Conservation (phyloP, 2,329 filamentous ascomycete genomes). For the Helotiales sp. region DNA sequence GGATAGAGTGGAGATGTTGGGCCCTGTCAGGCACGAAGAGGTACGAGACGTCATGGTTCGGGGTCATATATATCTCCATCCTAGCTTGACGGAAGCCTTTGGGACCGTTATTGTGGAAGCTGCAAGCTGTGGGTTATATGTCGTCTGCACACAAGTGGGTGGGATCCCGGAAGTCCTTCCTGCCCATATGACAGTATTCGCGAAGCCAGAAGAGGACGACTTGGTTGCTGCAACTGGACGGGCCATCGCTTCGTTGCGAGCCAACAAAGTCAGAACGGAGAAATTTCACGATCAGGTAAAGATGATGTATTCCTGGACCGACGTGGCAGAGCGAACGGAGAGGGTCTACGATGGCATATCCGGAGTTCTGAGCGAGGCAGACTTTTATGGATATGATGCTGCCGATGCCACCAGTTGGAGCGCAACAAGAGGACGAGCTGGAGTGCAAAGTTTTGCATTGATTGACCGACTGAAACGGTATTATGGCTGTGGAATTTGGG, state of each 20-base stretch:
- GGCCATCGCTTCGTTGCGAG: conserved; percentile 84
- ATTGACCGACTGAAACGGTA: conserved; percentile 96
- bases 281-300: conserved; percentile 96
- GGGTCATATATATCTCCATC: conserved; percentile 95
- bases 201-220: conserved; percentile 95
- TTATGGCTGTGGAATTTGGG: conserved; percentile 98
- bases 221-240: conserved; percentile 86
- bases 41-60: conserved; percentile 97
- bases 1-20: conserved; percentile 90
- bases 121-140: conserved; percentile 92
- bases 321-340: conserved; percentile 92
- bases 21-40: conserved; percentile 91
- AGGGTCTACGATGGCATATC: conserved; percentile 93
- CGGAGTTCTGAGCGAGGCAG: conserved; percentile 80
- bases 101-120: conserved; percentile 98
- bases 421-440: conserved; percentile 69
- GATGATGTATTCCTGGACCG: conserved; percentile 98
- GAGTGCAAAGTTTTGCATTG: conserved; percentile 84
- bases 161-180: conserved; percentile 97
- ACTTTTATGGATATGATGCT: conserved; percentile 84
- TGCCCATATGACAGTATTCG: conserved; percentile 96
- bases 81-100: conserved; percentile 93
- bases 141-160: conserved; percentile 94
- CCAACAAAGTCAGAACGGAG: conserved; percentile 87
- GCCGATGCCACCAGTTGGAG: conserved; percentile 66